phyloP scores from a whole-genome alignment of 805 yeast genomes.

The Candida alai region DNA sequence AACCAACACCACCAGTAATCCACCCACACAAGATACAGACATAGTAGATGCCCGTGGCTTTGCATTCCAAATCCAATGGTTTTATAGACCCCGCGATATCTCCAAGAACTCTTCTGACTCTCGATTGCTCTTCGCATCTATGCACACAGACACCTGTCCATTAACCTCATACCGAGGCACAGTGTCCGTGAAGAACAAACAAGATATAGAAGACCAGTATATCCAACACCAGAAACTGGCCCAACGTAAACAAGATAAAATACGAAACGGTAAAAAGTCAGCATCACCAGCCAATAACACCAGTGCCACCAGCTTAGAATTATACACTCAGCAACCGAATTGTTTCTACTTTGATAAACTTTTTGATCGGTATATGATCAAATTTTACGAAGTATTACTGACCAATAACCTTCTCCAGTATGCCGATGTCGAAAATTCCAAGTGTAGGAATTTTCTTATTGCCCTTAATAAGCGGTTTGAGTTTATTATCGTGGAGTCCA shows the following conservation, averaged over 20 bases:
- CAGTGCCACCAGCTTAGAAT: constrained; percentile 34
- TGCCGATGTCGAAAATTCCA: constrained; percentile 33
- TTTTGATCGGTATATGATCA: constrained; percentile 81
- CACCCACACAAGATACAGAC: constrained; percentile 1
- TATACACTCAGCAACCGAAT: constrained; percentile 56
- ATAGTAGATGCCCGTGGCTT: constrained; percentile 50
- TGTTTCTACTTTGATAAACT: constrained; percentile 81
- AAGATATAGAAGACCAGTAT: constrained; percentile 52
- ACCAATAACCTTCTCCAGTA: constrained; percentile 47
- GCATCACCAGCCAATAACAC: constrained; percentile 13
- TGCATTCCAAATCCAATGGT: constrained; percentile 80
- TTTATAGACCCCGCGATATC: constrained; percentile 83
- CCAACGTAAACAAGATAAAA: constrained; percentile 1
- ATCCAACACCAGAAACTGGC: constrained; percentile 8
- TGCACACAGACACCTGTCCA: constrained; percentile 85
- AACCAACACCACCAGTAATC: neutral
- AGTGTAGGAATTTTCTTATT: constrained; percentile 56
- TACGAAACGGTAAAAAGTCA: constrained; percentile 7
- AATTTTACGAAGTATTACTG: constrained; percentile 72
- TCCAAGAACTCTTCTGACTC: constrained; percentile 65
- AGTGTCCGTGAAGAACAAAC: constrained; percentile 64
- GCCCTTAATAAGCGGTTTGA: constrained; percentile 67
- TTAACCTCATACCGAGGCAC: constrained; percentile 69
- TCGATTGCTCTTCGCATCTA: constrained; percentile 73
- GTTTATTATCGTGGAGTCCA: constrained; percentile 70